Conservation (phyloP, 106 monocot genomes). For the Apostasia ramifera region DNA sequence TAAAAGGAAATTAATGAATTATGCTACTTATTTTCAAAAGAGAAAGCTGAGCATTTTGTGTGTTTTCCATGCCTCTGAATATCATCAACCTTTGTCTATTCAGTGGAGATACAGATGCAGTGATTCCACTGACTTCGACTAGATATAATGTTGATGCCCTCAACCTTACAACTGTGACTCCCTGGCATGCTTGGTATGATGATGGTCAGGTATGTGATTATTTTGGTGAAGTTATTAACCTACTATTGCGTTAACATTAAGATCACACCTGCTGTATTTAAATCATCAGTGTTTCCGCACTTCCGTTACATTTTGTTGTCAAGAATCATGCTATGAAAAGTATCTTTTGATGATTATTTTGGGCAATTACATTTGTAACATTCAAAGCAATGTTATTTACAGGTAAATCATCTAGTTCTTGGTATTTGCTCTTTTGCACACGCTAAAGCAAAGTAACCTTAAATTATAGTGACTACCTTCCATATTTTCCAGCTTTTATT, state of each 20-base stretch:
- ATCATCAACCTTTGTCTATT: slow-evolving; percentile 1
- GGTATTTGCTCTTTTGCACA: no score
- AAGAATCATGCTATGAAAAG: not conserved
- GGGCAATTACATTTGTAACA: no score
- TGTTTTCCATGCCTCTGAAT: no score
- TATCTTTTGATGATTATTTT: no score
- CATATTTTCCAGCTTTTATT: no score
- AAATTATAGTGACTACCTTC: no score
- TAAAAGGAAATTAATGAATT: no score
- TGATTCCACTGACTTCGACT: slow-evolving; percentile 88
- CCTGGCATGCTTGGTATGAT: slow-evolving; percentile 96
- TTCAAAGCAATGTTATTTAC: no score
- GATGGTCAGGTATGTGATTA: slow-evolving; percentile 58
- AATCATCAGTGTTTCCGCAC: not conserved
- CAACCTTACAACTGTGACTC: slow-evolving; percentile 67
- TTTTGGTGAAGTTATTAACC: not conserved
- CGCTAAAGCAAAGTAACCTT: no score
- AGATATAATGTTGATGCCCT: slow-evolving; percentile 75
- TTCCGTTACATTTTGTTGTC: not conserved
- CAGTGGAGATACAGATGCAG: slow-evolving; percentile 95
- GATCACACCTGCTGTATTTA: not conserved
- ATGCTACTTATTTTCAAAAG: no score
- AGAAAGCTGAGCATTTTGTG: no score
- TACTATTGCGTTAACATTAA: not conserved
- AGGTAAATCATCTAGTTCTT: no score